A percentile compares a stretch with the other conserved stretches of the same genome.
Evolutionary conservation across 257 asterid species (phyloP).

Genomic region (Nicotiana attenuata): DNA sequence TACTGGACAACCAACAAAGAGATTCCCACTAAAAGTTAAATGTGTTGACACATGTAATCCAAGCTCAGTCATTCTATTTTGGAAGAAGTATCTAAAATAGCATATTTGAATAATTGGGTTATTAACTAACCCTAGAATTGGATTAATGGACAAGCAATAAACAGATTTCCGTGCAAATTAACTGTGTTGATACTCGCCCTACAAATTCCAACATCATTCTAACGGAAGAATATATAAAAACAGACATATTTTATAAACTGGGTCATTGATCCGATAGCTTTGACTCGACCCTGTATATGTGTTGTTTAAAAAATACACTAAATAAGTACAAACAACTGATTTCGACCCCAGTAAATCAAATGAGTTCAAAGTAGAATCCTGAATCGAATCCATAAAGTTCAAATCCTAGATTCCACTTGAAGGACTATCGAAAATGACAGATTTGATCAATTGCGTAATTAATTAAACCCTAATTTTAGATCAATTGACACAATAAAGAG

Average conservation of each 20-base stretch:
- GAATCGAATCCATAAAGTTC: not conserved
- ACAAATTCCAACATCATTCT: not conserved
- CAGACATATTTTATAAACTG: not conserved
- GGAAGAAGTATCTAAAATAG: not conserved
- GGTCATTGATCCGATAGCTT: not conserved
- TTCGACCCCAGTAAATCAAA: too few species aligned
- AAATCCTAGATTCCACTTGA: not conserved
- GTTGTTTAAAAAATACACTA: not conserved
- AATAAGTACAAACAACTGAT: too few species aligned
- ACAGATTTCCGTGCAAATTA: not conserved
- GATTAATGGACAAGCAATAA: conserved; percentile 1
- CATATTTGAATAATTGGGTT: not conserved
- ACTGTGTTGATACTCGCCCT: not conserved
- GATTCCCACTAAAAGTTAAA: not conserved
- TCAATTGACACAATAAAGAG: not conserved
- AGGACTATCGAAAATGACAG: not conserved
- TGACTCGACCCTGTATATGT: too few species aligned
- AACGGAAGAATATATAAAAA: not conserved
- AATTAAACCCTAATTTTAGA: conserved; percentile 5
- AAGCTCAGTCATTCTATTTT: not conserved
- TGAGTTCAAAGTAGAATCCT: too few species aligned
- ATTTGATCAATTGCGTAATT: not conserved
- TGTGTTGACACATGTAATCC: not conserved
- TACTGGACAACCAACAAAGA: too few species aligned
- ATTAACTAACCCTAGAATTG: conserved; percentile 10